Conservation (phyloP, 768 basidiomycete genomes). For the Lentinula boryana region DNA sequence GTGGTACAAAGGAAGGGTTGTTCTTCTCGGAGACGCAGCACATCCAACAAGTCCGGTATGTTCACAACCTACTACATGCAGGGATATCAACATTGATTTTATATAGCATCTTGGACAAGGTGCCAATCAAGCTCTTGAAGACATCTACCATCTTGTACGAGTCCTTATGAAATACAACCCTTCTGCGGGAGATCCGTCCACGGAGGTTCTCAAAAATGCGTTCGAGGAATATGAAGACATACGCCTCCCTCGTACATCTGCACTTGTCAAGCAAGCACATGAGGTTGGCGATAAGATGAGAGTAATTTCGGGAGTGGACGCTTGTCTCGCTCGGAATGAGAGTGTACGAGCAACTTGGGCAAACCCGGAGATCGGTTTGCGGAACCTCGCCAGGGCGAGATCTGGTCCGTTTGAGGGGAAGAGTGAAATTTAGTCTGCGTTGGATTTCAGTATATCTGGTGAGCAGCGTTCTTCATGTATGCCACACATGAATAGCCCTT, state of each 20-base stretch:
- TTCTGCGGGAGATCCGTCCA: conserved; percentile 17
- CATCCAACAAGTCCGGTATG: conserved; percentile 41
- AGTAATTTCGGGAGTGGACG: not conserved
- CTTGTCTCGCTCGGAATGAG: not conserved
- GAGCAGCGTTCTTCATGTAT: too few relatives aligned
- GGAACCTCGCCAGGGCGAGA: not conserved
- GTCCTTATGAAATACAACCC: conserved; percentile 27
- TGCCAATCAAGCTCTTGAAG: conserved; percentile 40
- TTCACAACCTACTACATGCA: not conserved
- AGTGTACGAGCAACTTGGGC: not conserved
- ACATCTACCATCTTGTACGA: conserved; percentile 27
- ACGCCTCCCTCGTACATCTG: conserved; percentile 29
- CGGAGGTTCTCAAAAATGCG: conserved; percentile 18
- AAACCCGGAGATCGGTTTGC: not conserved
- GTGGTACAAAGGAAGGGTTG: conserved; percentile 36
- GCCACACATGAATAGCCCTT: too few relatives aligned
- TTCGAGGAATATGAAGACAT: conserved; percentile 27
- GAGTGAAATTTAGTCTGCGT: not conserved
- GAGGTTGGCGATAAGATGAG: conserved; percentile 21
- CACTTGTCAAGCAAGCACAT: conserved; percentile 28
- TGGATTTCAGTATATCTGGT: too few relatives aligned
- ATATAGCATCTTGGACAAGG: conserved; percentile 40
- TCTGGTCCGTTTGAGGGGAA: conserved; percentile 2
- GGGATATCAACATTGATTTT: not conserved
- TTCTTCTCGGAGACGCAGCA: conserved; percentile 39